Conservation (phyloP, 768 basidiomycete genomes). For the Pilatotrama ljubarskyi region DNA sequence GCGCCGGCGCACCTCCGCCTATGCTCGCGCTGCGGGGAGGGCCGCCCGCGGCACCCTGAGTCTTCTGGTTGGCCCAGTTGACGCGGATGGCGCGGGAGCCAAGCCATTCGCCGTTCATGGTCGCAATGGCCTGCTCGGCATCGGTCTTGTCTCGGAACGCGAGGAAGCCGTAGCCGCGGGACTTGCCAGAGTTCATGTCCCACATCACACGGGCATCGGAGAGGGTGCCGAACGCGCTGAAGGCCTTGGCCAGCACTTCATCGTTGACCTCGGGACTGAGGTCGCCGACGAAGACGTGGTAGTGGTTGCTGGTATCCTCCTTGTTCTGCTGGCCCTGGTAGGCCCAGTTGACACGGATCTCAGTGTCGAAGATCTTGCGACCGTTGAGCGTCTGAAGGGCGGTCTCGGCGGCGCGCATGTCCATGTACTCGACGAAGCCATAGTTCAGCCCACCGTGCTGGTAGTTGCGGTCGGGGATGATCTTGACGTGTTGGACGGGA, state of each 20-base stretch:
- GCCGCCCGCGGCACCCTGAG: constrained; percentile 59
- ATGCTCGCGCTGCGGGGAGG: constrained; percentile 17
- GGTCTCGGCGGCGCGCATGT: constrained; percentile 98
- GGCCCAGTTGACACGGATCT: constrained; percentile 99
- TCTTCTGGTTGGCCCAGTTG: constrained; percentile 99
- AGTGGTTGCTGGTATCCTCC: constrained; percentile 97
- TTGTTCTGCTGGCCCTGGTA: constrained; percentile 98
- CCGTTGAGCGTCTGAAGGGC: constrained; percentile 98
- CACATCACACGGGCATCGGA: constrained; percentile 99
- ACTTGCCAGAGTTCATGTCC: constrained; percentile 99
- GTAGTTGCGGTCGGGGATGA: constrained; percentile 99
- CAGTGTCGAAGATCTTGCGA: constrained; percentile 99
- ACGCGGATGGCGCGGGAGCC: constrained; percentile 98
- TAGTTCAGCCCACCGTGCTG: constrained; percentile 99
- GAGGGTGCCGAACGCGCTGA: constrained; percentile 94
- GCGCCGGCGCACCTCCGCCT: constrained; percentile 71
- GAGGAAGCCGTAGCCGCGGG: constrained; percentile 96
- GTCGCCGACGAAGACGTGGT: constrained; percentile 99
- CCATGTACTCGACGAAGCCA: constrained; percentile 98
- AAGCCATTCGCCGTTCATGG: constrained; percentile 99
- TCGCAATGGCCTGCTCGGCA: constrained; percentile 97
- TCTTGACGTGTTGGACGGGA: constrained; percentile 98
- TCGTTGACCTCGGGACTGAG: constrained; percentile 99
- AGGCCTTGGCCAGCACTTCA: constrained; percentile 94
- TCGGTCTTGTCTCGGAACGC: constrained; percentile 99